A percentile compares a stretch with the other conserved stretches of the same genome.
phyloP scores from a whole-genome alignment of 306 rosid species.

The Geum urbanum region DNA sequence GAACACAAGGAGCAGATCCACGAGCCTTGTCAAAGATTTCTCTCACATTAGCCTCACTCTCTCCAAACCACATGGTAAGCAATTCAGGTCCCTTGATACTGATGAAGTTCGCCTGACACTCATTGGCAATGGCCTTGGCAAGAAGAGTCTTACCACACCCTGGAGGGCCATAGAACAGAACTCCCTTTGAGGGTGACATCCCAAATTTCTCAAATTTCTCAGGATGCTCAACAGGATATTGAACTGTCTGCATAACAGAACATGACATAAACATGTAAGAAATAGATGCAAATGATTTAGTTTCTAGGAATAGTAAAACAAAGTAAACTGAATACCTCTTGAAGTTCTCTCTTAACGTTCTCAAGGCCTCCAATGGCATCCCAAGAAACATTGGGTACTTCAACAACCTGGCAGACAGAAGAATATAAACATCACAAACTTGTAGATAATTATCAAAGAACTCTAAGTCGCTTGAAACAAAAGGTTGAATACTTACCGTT shows the following conservation, averaged over 20 bases:
- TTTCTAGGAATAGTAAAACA: conserved; percentile 6
- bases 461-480: not conserved
- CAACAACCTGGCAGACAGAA: conserved; percentile 64
- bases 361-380: conserved; percentile 98
- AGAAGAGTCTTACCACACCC: conserved; percentile 98
- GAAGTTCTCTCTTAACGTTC: conserved; percentile 96
- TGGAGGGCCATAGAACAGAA: conserved; percentile 98
- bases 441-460: conserved; percentile 11
- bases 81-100: conserved; percentile 98
- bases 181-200: conserved; percentile 98
- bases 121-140: conserved; percentile 97
- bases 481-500: conserved; percentile 52
- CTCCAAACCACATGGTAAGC: conserved; percentile 99
- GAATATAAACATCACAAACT: conserved; percentile 21
- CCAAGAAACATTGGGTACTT: conserved; percentile 93
- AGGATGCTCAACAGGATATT: conserved; percentile 99
- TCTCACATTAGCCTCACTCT: conserved; percentile 98
- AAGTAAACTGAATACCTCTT: conserved; percentile 57
- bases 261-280: not conserved
- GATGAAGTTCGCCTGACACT: conserved; percentile 97
- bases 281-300: not conserved
- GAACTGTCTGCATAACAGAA: conserved; percentile 73
- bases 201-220: conserved; percentile 96
- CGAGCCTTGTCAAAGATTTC: conserved; percentile 99
- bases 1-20: conserved; percentile 97